phyloP scores from a whole-genome alignment of 257 asterid genomes.

The Solanum lycopersicoides region DNA sequence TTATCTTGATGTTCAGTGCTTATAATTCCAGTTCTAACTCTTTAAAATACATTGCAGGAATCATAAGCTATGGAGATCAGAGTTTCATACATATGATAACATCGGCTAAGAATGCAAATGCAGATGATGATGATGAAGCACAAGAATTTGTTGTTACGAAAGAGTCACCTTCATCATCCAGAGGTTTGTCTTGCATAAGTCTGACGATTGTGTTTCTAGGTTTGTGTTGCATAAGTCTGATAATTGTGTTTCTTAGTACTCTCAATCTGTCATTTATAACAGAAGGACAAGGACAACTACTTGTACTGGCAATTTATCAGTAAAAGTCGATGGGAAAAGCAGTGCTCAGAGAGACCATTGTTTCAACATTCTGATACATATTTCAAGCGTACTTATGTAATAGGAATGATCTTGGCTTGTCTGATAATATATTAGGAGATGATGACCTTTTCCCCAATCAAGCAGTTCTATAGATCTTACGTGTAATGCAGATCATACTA shows the following conservation, averaged over 20 bases:
- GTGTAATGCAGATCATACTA: conserved; percentile 70
- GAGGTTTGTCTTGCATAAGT: conserved; percentile 32
- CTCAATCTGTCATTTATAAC: neutral
- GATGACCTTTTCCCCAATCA: conserved; percentile 66
- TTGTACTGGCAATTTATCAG: conserved; percentile 45
- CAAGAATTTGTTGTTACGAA: conserved; percentile 58
- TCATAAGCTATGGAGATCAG: conserved; percentile 51
- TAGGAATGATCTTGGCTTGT: conserved; percentile 78
- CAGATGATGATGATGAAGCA: conserved; percentile 70
- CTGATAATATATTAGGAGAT: conserved; percentile 58
- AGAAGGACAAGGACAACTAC: neutral
- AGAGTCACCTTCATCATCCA: conserved; percentile 48
- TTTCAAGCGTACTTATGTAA: conserved; percentile 65
- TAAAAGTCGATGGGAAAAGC: conserved; percentile 57
- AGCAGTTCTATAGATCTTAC: conserved; percentile 71
- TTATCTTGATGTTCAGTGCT: neutral
- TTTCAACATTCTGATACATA: conserved; percentile 86
- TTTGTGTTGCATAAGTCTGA: neutral
- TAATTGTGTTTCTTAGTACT: neutral
- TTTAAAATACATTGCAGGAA: conserved; percentile 27
- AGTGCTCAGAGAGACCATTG: conserved; percentile 77
- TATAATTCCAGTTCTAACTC: neutral
- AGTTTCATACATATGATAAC: conserved; percentile 69
- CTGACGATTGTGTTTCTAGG: too few relatives aligned
- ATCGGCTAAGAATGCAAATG: conserved; percentile 55